Percentiles rank a stretch among this genome's conserved stretches.
Evolutionary conservation across 2,329 filamentous ascomycete species (phyloP).

Genomic region (Aspergillus fumigatiaffinis): DNA sequence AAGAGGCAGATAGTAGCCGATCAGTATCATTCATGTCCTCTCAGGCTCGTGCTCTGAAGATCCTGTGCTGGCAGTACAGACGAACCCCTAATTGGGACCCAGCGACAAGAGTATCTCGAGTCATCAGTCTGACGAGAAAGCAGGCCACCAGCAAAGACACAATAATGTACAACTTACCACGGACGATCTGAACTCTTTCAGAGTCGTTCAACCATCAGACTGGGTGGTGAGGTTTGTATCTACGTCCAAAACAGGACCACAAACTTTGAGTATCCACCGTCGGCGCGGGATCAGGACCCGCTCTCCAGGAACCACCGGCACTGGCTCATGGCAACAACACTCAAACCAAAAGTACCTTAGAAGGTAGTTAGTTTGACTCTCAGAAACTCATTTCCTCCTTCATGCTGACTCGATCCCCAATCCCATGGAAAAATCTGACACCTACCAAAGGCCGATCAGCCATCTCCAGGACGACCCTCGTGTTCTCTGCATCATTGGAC

Average conservation of each 20-base stretch:
- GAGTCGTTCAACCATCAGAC: not conserved
- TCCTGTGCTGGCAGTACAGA: not conserved
- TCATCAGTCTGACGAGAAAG: not conserved
- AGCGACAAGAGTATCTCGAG: not conserved
- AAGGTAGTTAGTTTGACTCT: not conserved
- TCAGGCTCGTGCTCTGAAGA: not conserved
- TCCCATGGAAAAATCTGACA: too few species aligned
- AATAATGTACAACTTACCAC: not conserved
- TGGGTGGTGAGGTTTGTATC: not conserved
- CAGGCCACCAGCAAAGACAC: too few species aligned
- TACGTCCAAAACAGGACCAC: not conserved
- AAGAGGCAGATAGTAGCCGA: not conserved
- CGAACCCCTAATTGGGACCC: not conserved
- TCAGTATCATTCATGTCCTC: not conserved
- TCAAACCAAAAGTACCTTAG: not conserved
- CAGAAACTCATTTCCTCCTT: not conserved
- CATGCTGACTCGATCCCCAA: not conserved
- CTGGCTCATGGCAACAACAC: not conserved
- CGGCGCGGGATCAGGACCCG: not conserved
- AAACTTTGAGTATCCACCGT: not conserved
- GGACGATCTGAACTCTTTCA: not conserved
- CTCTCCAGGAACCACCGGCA: not conserved
- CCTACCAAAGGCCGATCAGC: not conserved
- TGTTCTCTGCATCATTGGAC: conserved; percentile 5
- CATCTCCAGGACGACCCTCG: conserved; percentile 7